Evolutionary conservation across 352 stramenopile species (phyloP), one percentile per base, ranked within the genome.

Genomic region (Aphanomyces stellatus): DNA sequence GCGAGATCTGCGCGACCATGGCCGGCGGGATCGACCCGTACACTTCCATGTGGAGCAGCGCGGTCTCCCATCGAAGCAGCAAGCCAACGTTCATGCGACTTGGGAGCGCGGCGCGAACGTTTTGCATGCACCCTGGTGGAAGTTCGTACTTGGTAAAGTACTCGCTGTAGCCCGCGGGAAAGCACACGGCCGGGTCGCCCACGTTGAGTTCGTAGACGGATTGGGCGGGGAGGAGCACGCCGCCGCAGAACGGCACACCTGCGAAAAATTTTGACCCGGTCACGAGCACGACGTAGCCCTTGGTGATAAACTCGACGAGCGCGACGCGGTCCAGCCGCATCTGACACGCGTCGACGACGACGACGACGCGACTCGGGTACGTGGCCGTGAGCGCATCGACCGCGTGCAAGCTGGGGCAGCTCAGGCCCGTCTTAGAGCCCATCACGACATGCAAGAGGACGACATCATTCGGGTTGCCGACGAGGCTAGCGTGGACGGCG

Each of bases 211-310:
- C 87, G 43, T 82, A 80, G 24, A 93, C 77, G 37, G 78, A 88
- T 22, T 76, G 80, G 65, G 85, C 86, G 0, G 88, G 85, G 65
- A 95, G 71, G n/a, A 95, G 63, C 51, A 95, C 81, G 3, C 82
- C 84, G 59, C 88, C 88, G 51, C 85, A 93, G 69, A 96, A 96
- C 2, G 88, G 88, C 0, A 84, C 86, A 6, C 85, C 88, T 17
- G 77, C 85, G 55, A 91, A 96, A 69, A 94, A 96, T 72, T 96
- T 96, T 49, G 85, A 95, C 30, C 85, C 87, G 2, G 88, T 96
- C 24, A 90, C 76, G 15, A 96, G 74, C 33, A 83, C 85, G 3
- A 95, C 61, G 51, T 86, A 95, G 3, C 84, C 82, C 22, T 79
- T 81, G 22, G 65, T 51, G 2, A 69, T 63, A 69, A 91, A 95